Evolutionary conservation across 139 green algal genomes (phyloP), one percentile per base, ranked within the genome.

Genomic region (Chlorella sp.): DNA sequence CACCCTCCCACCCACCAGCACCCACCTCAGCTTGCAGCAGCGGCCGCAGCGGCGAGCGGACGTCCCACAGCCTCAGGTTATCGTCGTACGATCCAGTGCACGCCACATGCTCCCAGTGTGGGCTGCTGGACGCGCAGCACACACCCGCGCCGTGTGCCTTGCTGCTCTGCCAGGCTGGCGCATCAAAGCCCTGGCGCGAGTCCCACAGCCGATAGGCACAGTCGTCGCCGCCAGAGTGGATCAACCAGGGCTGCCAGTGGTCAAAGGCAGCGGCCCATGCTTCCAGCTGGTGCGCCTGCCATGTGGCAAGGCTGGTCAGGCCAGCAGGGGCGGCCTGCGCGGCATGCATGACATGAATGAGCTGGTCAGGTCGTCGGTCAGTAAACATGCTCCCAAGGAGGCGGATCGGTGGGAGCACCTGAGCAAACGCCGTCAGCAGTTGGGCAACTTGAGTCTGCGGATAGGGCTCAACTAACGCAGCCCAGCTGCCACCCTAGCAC

Each of bases 61-160:
- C 47, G 79, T 98, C 95, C 95, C 95, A 98, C 41, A 97, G 41
- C 34, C 96, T 63, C n/a, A 94, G 79, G 12, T 74, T 4, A 76
- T 98, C 96, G 74, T 98, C 96, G 71, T 98, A 98, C 67, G 90
- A 95, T 41, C 96, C 96, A 1, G 95, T 98, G 23, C 86, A 88
- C 13, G 97, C 41, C 30, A 94, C 20, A 85, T 97, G 87, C 38
- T 90, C 69, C 4, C 76, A 20, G 12, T 47, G 25, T 1, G 89
- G 87, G n/a, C 85, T 93, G 85, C 81, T 88, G 23, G 72, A 67
- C 47, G 98, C 92, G 84, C 92, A 97, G 87, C 92, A 97, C 38
- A 98, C 96, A 16, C 96, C 96, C 41, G 96, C 95, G 3, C 44
- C 81, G 82, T 98, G 96, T 21, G 85, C 73, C 16, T 84, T 88